These are phyloP conservation scores for Tetracladium setigerum DNA, from an alignment of 495 filamentous ascomycete species.

Conservation along the genomic window DNA sequence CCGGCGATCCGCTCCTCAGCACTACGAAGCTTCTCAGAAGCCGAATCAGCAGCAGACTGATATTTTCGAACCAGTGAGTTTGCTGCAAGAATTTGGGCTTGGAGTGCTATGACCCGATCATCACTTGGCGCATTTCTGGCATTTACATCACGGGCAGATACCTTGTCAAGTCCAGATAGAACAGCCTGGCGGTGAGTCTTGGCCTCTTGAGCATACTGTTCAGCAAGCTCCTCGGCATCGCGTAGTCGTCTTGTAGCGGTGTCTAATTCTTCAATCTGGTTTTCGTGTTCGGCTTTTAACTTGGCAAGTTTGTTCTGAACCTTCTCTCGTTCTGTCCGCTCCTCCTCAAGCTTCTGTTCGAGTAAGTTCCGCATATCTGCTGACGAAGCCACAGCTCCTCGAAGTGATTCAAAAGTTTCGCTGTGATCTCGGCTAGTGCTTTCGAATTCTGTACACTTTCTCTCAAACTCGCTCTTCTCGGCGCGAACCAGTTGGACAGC, in stretches of 20 bases:
- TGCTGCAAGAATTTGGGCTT: conserved; percentile 70
- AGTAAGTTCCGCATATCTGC: conserved; percentile 64
- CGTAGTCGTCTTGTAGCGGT: conserved; percentile 61
- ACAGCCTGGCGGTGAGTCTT: conserved; percentile 78
- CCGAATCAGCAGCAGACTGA: conserved; percentile 81
- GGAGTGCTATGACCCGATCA: conserved; percentile 70
- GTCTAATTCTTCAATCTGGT: conserved; percentile 73
- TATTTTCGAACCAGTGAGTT: conserved; percentile 77
- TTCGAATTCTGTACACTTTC: conserved; percentile 59
- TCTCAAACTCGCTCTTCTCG: conserved; percentile 74
- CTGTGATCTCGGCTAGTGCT: conserved; percentile 61
- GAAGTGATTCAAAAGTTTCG: conserved; percentile 65
- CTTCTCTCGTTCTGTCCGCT: conserved; percentile 64
- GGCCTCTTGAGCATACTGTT: conserved; percentile 80
- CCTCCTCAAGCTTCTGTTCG: conserved; percentile 79
- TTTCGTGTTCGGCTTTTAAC: conserved; percentile 79
- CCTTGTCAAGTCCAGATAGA: conserved; percentile 71
- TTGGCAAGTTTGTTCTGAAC: conserved; percentile 74
- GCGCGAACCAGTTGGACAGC: conserved; percentile 63
- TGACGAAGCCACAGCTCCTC: conserved; percentile 72
- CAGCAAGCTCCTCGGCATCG: conserved; percentile 87
- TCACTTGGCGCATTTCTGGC: conserved; percentile 49
- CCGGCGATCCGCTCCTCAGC: conserved; percentile 96
- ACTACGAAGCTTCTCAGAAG: conserved; percentile 78
- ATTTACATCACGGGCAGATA: conserved; percentile 42